phyloP scores from a whole-genome alignment of 2,329 filamentous ascomycete species.

The Dactylonectria estremocensis region DNA sequence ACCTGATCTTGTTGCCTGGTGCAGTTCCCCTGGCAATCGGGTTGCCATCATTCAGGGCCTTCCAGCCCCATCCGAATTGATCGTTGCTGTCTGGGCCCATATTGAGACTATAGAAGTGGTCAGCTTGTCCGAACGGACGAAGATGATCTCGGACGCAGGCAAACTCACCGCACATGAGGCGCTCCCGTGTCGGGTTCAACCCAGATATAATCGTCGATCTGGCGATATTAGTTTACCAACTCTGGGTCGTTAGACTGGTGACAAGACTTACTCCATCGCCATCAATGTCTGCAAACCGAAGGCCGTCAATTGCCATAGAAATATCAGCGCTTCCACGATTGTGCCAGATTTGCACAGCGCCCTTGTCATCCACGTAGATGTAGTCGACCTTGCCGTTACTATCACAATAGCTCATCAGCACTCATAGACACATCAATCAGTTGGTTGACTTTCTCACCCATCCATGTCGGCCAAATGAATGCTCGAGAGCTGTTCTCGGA shows the following conservation, averaged over 20 bases:
- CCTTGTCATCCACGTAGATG: constrained; percentile 34
- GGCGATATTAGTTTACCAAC: background rate
- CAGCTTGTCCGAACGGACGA: background rate
- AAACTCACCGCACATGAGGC: constrained; percentile 20
- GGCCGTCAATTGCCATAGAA: constrained; percentile 13
- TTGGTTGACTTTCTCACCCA: constrained; percentile 5
- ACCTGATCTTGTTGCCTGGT: constrained; percentile 5
- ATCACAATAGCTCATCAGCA: background rate
- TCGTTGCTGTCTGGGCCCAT: background rate
- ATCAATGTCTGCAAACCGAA: constrained; percentile 32
- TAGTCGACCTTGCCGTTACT: constrained; percentile 36
- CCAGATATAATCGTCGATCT: constrained; percentile 29
- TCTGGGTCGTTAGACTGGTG: background rate
- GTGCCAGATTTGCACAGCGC: constrained; percentile 44
- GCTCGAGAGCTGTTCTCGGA: constrained; percentile 21
- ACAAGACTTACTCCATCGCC: constrained; percentile 22
- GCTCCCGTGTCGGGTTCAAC: constrained; percentile 20
- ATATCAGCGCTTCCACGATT: constrained; percentile 17
- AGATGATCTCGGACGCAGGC: background rate
- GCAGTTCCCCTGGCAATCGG: constrained; percentile 24
- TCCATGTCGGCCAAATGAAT: constrained; percentile 43
- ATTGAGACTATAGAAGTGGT: constrained; percentile 14
- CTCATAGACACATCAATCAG: background rate
- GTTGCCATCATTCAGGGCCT: constrained; percentile 21
- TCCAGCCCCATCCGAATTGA: constrained; percentile 30